These are phyloP conservation scores for Linum usitatissimum DNA, from an alignment of 345 rosid species.

Conservation along the genomic window DNA sequence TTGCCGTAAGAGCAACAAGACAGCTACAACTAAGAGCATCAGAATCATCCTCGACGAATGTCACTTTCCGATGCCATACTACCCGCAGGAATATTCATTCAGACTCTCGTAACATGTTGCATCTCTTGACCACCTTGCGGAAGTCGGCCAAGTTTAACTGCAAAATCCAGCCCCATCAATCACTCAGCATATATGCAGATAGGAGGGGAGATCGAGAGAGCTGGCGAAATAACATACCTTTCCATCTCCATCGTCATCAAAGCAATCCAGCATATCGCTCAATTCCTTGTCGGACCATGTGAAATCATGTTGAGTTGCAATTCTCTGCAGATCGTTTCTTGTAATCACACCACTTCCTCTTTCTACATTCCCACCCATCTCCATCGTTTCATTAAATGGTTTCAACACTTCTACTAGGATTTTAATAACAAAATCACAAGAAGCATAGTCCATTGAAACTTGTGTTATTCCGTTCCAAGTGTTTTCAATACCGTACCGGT, in stretches of 20 bases:
- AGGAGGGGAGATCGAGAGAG: neutral
- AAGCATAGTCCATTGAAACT: neutral
- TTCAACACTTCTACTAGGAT: neutral
- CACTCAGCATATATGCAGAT: neutral
- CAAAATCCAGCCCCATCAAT: neutral
- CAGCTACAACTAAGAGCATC: no score
- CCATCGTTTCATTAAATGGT: neutral
- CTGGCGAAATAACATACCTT: conserved; percentile 35
- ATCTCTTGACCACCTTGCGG: conserved; percentile 42
- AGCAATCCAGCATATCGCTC: conserved; percentile 63
- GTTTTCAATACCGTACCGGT: no score
- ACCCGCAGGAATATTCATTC: no score
- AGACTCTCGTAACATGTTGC: conserved; percentile 37
- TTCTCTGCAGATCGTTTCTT: conserved; percentile 37
- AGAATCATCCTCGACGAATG: no score
- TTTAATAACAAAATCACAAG: neutral
- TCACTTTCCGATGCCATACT: no score
- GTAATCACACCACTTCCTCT: conserved; percentile 51
- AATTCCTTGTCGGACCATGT: conserved; percentile 60
- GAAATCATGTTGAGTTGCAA: conserved; percentile 61
- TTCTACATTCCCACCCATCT: conserved; percentile 30
- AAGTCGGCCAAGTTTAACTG: conserved; percentile 72
- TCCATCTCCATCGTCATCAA: conserved; percentile 54
- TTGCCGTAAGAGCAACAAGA: no score
- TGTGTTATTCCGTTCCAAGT: neutral